Evolutionary conservation across 2,329 filamentous ascomycete species (phyloP), one percentile per base, ranked within the genome.

Genomic region (Trichothecium sympodiale): DNA sequence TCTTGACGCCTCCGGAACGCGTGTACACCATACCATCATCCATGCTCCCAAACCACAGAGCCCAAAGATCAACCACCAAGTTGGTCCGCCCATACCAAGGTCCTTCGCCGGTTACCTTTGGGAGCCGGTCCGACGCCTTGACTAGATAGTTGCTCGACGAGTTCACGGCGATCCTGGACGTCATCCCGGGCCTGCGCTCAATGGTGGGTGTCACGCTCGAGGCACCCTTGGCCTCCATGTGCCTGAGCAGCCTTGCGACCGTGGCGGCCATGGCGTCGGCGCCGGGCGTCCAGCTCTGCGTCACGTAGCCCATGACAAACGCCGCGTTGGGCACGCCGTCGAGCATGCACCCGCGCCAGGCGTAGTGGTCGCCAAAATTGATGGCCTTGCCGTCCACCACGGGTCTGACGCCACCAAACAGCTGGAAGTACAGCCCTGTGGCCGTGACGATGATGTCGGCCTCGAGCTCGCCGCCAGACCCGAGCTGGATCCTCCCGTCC

Each of bases 371-470:
- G 2, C 57, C 45, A 2, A 68, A 36, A 12, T 66, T 49, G 37
- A 77, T 47, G 1, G 49, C 53, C 8, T 60, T 46, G 26, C 67
- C 67, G 47, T 82, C 73, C 5, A 80, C 57, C 4, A 50, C 51
- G 4, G 77, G 42, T 4, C 58, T 50, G 2, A 71, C 58, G 27
- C 65, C 66, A 16, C 73, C 72, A 2, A 67, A 62, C 14, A 80
- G 53, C 18, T 62, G 60, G 31, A 82, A 51, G 38, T 71, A 69
- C 0, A 83, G 61, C 0, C 78, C 77, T 0, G 78, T 83, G 1
- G 77, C 78, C 0, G 75, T 79, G 42, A 82, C 57, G 43, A 82
- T 79, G 40, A 80, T 71, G 49, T 82, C 77, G 0, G 75, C 67
- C 3, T 70, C 57, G 0, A 81, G 52, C 20, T 61, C 56, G 29